Evolutionary conservation across 805 yeast species (phyloP), one percentile per base, ranked within the genome.

Genomic region (Candida tibetensis): DNA sequence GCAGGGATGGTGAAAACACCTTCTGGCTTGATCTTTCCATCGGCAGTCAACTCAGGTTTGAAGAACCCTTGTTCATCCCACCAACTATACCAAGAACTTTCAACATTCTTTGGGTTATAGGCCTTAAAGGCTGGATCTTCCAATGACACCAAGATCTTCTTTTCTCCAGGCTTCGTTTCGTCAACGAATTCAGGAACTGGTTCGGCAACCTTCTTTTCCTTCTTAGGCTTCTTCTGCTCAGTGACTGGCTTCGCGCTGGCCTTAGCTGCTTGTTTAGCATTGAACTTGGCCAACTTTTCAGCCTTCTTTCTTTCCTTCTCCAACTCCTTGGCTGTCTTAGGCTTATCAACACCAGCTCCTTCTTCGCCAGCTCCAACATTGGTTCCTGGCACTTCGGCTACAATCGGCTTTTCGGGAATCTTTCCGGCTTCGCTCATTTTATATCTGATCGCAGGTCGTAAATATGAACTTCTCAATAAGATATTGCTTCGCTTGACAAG

Each of bases 31-130:
- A 78, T 55, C 32, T 81, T 66, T 32, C 97, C 97, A 55, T 82
- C 81, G 41, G 68, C 74, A 31, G 82, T 73, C 49, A 85, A 81
- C 59, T 86, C 85, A 14, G 99, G 99, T 65, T 84, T 82, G 56
- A 93, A 93, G 55, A 79, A 81, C 14, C 93, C 95, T 63, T 86
- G 76, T 54, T 84, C 73, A 44, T 78, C 83, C 99, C 99, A 93
- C 98, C 99, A 93, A 14, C 77, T 79, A 66, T 91, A 91, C 99
- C 99, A 93, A 10, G 96, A 86, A 40, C 95, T 83, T 67, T 93
- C 99, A 33, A 93, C 97, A 52, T 82, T 84, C 52, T 79, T 77
- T 23, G 99, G 99, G 55, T 79, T 85, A 65, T 93, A 93, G 7
- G 98, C 91, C 65, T 93, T 90, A 60, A 93, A 79, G 15, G 97